Evolutionary conservation across 1,139 yeast genomes (phyloP).

Genomic region (Geotrichum fermentans): DNA sequence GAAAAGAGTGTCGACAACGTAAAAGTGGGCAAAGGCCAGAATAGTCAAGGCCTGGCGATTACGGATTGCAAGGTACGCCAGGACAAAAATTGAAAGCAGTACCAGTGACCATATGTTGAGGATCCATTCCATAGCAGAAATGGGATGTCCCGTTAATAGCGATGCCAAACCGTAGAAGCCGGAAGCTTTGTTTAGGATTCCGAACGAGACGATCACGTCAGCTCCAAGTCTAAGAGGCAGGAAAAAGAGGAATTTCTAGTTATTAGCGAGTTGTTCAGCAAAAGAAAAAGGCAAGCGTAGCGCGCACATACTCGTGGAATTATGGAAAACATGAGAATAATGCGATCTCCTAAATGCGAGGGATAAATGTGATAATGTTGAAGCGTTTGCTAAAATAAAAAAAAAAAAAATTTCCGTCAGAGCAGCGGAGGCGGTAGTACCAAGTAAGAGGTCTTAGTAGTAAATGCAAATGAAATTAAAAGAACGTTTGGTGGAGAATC

Average conservation of each 20-base stretch:
- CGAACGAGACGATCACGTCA: slow-evolving; percentile 71
- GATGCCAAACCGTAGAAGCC: slow-evolving; percentile 87
- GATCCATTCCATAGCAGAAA: slow-evolving; percentile 78
- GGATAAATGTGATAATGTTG: neutral
- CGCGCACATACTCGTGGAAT: neutral
- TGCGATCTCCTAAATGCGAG: no score
- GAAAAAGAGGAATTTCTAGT: slow-evolving; percentile 46
- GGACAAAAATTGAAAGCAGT: slow-evolving; percentile 60
- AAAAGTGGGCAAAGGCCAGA: slow-evolving; percentile 61
- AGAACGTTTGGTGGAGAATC: no score
- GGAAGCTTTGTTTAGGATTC: slow-evolving; percentile 81
- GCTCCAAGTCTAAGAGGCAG: slow-evolving; percentile 85
- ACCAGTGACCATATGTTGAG: slow-evolving; percentile 63
- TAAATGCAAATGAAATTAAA: no score
- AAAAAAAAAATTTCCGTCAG: no score
- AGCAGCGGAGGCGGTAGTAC: no score
- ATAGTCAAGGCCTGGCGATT: slow-evolving; percentile 46
- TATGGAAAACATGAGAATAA: neutral
- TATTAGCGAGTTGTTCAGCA: neutral
- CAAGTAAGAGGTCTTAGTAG: no score
- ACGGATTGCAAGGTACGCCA: slow-evolving; percentile 51
- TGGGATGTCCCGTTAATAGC: slow-evolving; percentile 78
- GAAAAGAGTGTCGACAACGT: slow-evolving; percentile 59
- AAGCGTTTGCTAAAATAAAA: no score
- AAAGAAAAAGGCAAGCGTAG: no score